These are phyloP conservation scores for Candida pseudoglaebosa DNA, from an alignment of 805 yeast species.

Conservation along the genomic window DNA sequence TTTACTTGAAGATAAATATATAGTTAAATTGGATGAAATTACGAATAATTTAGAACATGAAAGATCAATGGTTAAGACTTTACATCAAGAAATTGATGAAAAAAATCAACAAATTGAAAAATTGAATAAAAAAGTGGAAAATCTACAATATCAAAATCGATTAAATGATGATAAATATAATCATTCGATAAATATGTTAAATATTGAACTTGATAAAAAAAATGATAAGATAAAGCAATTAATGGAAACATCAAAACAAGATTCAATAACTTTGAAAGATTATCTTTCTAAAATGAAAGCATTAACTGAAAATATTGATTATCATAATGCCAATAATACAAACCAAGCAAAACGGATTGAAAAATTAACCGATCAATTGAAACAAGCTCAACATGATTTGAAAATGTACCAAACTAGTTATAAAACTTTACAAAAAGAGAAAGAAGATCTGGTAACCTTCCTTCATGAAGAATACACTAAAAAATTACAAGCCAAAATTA, in stretches of 20 bases:
- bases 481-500: neutral
- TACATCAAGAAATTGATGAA: slow-evolving; percentile 5
- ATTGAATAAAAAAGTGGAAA: slow-evolving; percentile 6
- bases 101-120: slow-evolving; percentile 2
- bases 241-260: slow-evolving; percentile 10
- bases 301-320: slow-evolving; percentile 20
- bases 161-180: slow-evolving; percentile 3
- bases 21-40: slow-evolving; percentile 9
- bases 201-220: slow-evolving; percentile 5
- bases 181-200: slow-evolving; percentile 8
- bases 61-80: slow-evolving; percentile 1
- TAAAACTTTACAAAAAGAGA: slow-evolving; percentile 6
- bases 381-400: slow-evolving; percentile 10
- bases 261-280: slow-evolving; percentile 20
- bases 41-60: slow-evolving; percentile 7
- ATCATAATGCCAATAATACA: slow-evolving; percentile 13
- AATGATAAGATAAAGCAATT: slow-evolving; percentile 9
- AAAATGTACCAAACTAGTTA: slow-evolving; percentile 8
- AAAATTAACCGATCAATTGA: slow-evolving; percentile 8
- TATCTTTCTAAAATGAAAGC: slow-evolving; percentile 28
- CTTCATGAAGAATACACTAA: slow-evolving; percentile 10
- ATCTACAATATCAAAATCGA: slow-evolving; percentile 12
- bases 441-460: slow-evolving; percentile 15
- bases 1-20: slow-evolving; percentile 12
- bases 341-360: slow-evolving; percentile 2